A percentile compares a stretch with the other conserved stretches of the same genome.
phyloP scores from a whole-genome alignment of 371 early-diverging fungal genomes.

The Funneliformis caledonium region DNA sequence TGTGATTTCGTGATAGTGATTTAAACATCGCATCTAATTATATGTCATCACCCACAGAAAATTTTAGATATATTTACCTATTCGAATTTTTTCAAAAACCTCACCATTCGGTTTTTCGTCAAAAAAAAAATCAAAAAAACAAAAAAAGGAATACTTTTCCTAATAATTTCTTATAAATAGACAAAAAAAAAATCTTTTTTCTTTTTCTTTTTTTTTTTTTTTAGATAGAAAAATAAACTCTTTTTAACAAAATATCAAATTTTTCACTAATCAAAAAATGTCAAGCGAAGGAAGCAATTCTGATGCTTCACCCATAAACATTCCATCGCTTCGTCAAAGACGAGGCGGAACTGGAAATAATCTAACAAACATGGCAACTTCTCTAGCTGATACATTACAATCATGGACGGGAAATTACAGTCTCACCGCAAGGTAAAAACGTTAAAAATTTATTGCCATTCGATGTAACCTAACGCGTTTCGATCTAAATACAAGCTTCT shows the following conservation, averaged over 20 bases:
- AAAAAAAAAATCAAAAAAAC: too few species aligned
- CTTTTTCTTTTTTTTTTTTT: too few species aligned
- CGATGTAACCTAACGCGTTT: not conserved
- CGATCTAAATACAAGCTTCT: not conserved
- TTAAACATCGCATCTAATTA: not conserved
- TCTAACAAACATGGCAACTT: not conserved
- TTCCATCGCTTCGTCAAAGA: conserved; percentile 12
- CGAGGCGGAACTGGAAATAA: not conserved
- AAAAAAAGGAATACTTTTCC: too few species aligned
- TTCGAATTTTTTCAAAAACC: not conserved
- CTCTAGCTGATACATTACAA: conserved; percentile 28
- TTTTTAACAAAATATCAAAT: too few species aligned
- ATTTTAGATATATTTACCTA: not conserved
- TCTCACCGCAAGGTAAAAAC: conserved; percentile 19
- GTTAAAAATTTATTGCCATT: not conserved
- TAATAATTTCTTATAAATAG: too few species aligned
- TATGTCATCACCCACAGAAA: not conserved
- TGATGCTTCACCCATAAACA: conserved; percentile 8
- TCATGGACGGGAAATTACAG: conserved; percentile 29
- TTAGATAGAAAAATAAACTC: too few species aligned
- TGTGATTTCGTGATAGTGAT: too few species aligned
- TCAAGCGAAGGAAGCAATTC: not conserved
- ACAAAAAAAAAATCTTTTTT: too few species aligned
- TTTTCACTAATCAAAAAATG: not conserved
- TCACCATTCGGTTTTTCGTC: not conserved